A percentile compares a stretch with the other conserved stretches of the same genome.
Conservation (phyloP, 805 yeast genomes). For the Pichia nakasei region DNA sequence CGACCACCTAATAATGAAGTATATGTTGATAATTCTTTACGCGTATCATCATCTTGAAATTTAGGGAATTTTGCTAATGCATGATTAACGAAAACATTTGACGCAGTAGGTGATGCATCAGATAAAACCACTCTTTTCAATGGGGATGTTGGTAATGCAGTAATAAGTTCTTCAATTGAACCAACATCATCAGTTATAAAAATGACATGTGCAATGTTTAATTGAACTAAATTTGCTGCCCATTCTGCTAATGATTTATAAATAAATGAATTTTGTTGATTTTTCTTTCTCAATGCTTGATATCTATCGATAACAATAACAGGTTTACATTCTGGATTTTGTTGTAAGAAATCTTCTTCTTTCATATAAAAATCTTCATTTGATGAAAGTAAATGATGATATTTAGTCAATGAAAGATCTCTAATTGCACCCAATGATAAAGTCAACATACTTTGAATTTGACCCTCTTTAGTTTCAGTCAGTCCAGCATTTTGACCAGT, state of each 20-base stretch:
- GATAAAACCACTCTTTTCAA: conserved; percentile 65
- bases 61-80: conserved; percentile 30
- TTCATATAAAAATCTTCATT: conserved; percentile 28
- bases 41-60: conserved; percentile 19
- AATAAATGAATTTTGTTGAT: conserved; percentile 50
- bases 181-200: conserved; percentile 83
- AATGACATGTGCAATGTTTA: conserved; percentile 83
- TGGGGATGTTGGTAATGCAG: conserved; percentile 79
- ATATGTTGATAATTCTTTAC: conserved; percentile 39
- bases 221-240: conserved; percentile 69
- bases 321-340: conserved; percentile 79
- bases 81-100: conserved; percentile 58
- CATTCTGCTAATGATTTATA: conserved; percentile 77
- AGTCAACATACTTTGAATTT: conserved; percentile 70
- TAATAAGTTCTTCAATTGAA: conserved; percentile 54
- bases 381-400: conserved; percentile 23
- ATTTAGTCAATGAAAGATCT: conserved; percentile 45
- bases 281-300: conserved; percentile 45
- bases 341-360: conserved; percentile 77
- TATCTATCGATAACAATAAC: conserved; percentile 77
- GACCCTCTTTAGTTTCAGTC: conserved; percentile 74
- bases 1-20: conserved; percentile 86
- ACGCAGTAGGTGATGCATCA: conserved; percentile 70
- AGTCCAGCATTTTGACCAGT: conserved; percentile 93
- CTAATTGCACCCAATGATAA: conserved; percentile 68